Conservation (phyloP, 2,329 filamentous ascomycete species). For the Trichoderma hamatum region DNA sequence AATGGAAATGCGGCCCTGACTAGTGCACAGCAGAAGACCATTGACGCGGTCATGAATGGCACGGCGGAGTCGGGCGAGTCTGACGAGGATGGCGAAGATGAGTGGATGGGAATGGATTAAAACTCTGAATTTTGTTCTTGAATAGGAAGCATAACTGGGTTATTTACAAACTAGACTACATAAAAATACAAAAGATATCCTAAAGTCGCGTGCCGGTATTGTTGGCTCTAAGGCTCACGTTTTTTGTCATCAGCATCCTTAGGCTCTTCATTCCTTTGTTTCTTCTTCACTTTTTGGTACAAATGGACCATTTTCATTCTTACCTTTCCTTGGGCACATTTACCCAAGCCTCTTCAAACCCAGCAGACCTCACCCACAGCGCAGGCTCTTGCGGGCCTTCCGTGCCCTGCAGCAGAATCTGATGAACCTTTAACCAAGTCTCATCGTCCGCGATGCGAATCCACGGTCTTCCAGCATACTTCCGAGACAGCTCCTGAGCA, state of each 20-base stretch:
- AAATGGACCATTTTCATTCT: not conserved
- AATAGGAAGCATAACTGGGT: conserved; percentile 20
- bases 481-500: conserved; percentile 56
- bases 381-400: conserved; percentile 47
- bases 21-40: conserved; percentile 30
- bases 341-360: conserved; percentile 67
- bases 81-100: conserved; percentile 41
- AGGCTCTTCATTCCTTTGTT: not conserved
- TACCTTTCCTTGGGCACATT: conserved; percentile 22
- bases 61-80: conserved; percentile 42
- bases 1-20: conserved; percentile 21
- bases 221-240: not conserved
- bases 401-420: conserved; percentile 65
- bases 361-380: conserved; percentile 70
- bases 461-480: conserved; percentile 52
- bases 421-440: conserved; percentile 62
- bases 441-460: conserved; percentile 57
- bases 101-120: conserved; percentile 56
- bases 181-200: not conserved
- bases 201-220: not conserved
- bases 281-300: not conserved
- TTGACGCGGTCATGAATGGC: conserved; percentile 39
- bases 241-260: not conserved
- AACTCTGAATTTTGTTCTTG: not conserved
- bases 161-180: conserved; percentile 12